Base-by-base conservation (phyloP, 1,284 basidiomycete species). In the Papiliotrema laurentii region DNA sequence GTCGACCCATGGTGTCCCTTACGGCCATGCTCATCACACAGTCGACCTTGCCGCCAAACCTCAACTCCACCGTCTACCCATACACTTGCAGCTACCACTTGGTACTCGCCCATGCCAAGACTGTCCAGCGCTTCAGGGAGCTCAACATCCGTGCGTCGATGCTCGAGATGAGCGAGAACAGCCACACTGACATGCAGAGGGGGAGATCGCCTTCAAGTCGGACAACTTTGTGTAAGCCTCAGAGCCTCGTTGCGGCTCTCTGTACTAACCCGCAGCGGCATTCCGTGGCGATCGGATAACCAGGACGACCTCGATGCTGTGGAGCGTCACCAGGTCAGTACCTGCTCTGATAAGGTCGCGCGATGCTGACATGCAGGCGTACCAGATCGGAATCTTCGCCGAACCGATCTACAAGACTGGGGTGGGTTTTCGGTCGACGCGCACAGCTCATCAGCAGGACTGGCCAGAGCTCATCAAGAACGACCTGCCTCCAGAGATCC, bases 341-440 rank as follows among this genome's bases (percentile, higher is more conserved):
- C 37, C 14, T 22, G 5, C 37, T 13, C 19, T 22, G n/a, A 5
- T 5, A 22, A 39, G 19, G 37, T 4, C 14, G n/a, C n/a, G 6
- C 19, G 4, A 39, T n/a, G 19, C 37, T 39, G 37, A 27, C 27
- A 38, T 27, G 5, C 30, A 53, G 53, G 54, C 49, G 16, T 58
- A 54, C 27, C 51, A 50, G 42, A 58, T 51, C 31, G 53, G 49
- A 25, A 45, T 51, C 35, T 58, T 50, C 34, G 47, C 46, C n/a
- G 56, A 55, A 21, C 54, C 54, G 10, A 53, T 56, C 22, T 51
- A 56, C 48, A 41, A 43, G 10, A 50, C 54, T 18, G 54, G 54
- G 18, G 54, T 53, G 24, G 53, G 54, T 27, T 19, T 34, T 3
- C 30, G 3, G 1, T 11, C 25, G 14, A 3, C 19, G 6, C 2